phyloP scores from a whole-genome alignment of 2,329 filamentous ascomycete species.

The Penicillium occitanis region DNA sequence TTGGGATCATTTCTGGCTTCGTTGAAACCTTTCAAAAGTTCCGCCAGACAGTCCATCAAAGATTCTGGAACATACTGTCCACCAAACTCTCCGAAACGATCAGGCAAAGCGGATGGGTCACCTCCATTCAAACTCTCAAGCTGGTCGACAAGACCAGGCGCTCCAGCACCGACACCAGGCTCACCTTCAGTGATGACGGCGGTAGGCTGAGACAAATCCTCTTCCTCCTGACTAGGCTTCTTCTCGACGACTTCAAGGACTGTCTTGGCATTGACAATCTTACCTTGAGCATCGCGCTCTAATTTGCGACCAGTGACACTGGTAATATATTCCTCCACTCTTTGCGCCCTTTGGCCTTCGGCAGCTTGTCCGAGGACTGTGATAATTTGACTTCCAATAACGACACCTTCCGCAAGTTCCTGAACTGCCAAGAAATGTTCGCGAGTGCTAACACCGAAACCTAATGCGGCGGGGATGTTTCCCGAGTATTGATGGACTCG shows the following conservation, averaged over 20 bases:
- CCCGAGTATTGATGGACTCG: constrained; percentile 91
- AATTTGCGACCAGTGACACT: constrained; percentile 62
- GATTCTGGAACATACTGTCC: constrained; percentile 97
- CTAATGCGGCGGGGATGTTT: constrained; percentile 85
- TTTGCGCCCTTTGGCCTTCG: constrained; percentile 64
- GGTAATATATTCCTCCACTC: constrained; percentile 83
- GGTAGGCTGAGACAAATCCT: constrained; percentile 52
- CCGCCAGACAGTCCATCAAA: constrained; percentile 90
- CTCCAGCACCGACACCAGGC: constrained; percentile 46
- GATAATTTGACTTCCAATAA: constrained; percentile 95
- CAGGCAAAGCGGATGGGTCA: constrained; percentile 63
- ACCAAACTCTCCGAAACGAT: constrained; percentile 91
- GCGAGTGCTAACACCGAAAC: constrained; percentile 92
- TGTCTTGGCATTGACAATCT: constrained; percentile 64
- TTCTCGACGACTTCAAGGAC: constrained; percentile 67
- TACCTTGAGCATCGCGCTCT: constrained; percentile 46
- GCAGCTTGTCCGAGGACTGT: constrained; percentile 71
- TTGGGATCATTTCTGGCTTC: constrained; percentile 78
- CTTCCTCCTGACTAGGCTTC: constrained; percentile 54
- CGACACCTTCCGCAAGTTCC: constrained; percentile 84
- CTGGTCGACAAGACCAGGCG: constrained; percentile 73
- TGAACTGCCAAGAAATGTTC: constrained; percentile 90
- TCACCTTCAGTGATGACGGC: constrained; percentile 64
- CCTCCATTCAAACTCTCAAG: constrained; percentile 73
- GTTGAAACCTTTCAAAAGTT: constrained; percentile 90